Evolutionary conservation across 257 asterid genomes (phyloP).

Genomic region (Forsythia suspensa): DNA sequence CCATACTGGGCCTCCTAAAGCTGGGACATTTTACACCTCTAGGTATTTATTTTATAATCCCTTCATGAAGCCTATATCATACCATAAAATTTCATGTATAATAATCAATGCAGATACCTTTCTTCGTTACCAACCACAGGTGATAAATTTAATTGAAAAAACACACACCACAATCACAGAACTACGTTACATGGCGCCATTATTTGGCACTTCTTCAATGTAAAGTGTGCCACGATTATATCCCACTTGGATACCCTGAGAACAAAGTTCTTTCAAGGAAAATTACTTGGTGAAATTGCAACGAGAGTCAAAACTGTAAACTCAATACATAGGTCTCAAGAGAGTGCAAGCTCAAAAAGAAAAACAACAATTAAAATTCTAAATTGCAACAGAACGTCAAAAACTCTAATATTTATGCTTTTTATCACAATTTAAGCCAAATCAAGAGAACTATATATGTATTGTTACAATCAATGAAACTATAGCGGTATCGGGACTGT

Average conservation of each 20-base stretch:
- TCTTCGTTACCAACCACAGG: neutral
- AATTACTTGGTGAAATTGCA: neutral
- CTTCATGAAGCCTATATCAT: neutral
- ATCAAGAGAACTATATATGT: neutral
- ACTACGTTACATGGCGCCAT: neutral
- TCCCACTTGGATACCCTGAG: neutral
- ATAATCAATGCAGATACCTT: neutral
- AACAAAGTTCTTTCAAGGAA: too few relatives aligned
- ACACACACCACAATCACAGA: neutral
- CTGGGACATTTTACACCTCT: neutral
- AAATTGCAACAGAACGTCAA: neutral
- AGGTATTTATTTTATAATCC: neutral
- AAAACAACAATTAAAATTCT: too few relatives aligned
- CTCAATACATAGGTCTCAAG: neutral
- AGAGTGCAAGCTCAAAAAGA: neutral
- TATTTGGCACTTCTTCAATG: neutral
- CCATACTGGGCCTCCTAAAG: neutral
- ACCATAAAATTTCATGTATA: neutral
- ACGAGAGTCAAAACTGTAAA: neutral
- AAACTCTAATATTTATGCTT: neutral
- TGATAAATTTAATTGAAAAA: neutral
- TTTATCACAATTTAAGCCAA: neutral
- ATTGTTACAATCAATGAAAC: neutral
- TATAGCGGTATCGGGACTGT: neutral
- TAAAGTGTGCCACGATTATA: neutral